Conservation (phyloP, 106 monocot genomes). For the Dendrobium catenatum region DNA sequence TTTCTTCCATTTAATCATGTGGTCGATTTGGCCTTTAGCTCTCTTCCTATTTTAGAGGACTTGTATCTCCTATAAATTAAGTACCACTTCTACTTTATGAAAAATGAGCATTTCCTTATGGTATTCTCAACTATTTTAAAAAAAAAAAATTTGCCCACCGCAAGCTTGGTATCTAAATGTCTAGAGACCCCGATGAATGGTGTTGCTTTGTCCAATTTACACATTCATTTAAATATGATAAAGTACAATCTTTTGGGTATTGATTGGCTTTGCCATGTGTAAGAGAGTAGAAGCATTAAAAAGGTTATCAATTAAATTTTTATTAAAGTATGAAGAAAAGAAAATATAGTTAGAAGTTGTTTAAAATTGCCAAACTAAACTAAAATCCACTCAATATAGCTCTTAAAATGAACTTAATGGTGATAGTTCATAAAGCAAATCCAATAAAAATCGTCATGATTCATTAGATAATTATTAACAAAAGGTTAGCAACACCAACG, state of each 20-base stretch:
- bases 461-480: background rate
- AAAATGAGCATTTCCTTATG: too few species aligned
- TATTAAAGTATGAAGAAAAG: background rate
- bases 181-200: conserved; percentile 46
- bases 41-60: too few species aligned
- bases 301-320: background rate
- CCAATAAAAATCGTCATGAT: background rate
- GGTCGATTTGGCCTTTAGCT: too few species aligned
- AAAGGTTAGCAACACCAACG: background rate
- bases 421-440: background rate
- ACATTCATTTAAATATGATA: background rate
- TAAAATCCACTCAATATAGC: background rate
- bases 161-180: conserved; percentile 44
- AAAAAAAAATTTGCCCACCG: background rate
- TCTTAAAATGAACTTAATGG: background rate
- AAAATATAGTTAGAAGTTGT: background rate
- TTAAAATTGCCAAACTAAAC: background rate
- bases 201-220: conserved; percentile 38
- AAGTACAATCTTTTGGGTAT: background rate
- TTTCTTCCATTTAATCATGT: too few species aligned
- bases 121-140: too few species aligned
- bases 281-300: background rate
- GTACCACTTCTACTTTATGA: too few species aligned
- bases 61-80: too few species aligned
- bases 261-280: background rate